Conservation (phyloP, 2,329 filamentous ascomycete species). For the Aspergillus brasiliensis region DNA sequence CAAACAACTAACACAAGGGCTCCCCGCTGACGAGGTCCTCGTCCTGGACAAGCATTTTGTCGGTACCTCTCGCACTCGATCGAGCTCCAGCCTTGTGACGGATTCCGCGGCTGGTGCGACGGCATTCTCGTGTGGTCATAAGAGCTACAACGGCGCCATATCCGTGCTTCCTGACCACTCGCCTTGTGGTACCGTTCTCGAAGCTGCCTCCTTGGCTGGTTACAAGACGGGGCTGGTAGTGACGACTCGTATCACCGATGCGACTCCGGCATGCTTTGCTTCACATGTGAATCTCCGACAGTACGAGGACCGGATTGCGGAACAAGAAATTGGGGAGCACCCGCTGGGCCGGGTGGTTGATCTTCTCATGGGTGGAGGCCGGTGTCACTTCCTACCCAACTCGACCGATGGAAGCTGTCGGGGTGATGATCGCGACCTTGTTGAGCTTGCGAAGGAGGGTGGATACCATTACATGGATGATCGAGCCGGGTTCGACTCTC, state of each 20-base stretch:
- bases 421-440: conserved; percentile 73
- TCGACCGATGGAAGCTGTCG: conserved; percentile 79
- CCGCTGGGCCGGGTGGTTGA: conserved; percentile 86
- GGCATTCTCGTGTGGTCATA: conserved; percentile 87
- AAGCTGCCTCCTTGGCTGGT: conserved; percentile 88
- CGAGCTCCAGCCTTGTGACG: conserved; percentile 81
- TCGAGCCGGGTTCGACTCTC: conserved; percentile 72
- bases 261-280: conserved; percentile 93
- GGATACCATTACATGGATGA: conserved; percentile 79
- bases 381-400: conserved; percentile 91
- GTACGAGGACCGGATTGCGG: conserved; percentile 87
- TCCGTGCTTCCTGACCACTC: conserved; percentile 80
- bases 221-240: conserved; percentile 94
- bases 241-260: conserved; percentile 92
- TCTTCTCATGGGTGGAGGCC: conserved; percentile 86
- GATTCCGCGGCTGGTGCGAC: conserved; percentile 97
- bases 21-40: conserved; percentile 75
- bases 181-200: conserved; percentile 88
- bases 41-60: conserved; percentile 86
- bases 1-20: conserved; percentile 72
- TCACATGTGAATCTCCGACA: conserved; percentile 77
- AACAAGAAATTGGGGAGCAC: conserved; percentile 88
- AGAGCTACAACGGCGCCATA: conserved; percentile 97
- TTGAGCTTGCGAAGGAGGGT: conserved; percentile 70
- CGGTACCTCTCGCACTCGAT: conserved; percentile 84